Evolutionary conservation across 129 eudicot species (phyloP), one percentile per base, ranked within the genome.

Genomic region (carrot (Daucus carota)): DNA sequence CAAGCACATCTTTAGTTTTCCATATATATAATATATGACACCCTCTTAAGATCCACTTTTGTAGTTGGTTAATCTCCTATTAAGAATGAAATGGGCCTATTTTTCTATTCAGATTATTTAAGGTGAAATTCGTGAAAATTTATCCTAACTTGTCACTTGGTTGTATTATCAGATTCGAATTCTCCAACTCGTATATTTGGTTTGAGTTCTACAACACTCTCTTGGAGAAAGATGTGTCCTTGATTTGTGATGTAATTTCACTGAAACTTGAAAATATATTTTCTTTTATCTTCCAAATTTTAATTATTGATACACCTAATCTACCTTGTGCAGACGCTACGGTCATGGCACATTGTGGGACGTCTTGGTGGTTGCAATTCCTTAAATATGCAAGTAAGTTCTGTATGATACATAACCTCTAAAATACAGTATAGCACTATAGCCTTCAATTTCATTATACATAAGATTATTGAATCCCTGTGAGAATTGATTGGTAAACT

Each of bases 311-410:
- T 26, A 60, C 24, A 43, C 40, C 48, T 76, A 70, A 71, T 73
- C 18, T 54, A 46, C 22, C 73, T 78, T 78, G 24, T 72, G 80
- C 89, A 94, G 99, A 75, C 96, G 40, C 78, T 95, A 85, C 92
- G 99, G 46, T 83, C 99, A 28, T 95, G 99, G 99, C 94, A 95
- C 83, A 91, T 95, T 63, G 83, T 95, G 76, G 98, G 97, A 83
- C 89, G 98, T 74, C 97, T 94, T 73, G 99, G 99, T 17, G 99
- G 99, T 22, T 95, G 97, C 84, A 95, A 91, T 79, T 88, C 99
- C 38, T 81, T 95, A 89, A 95, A 91, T 79, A 95, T 95, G 97
- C 99, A 95, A 81, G 97, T 93, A 87, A 82, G 72, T 63, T 63
- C 9, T 12, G 2, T 14, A 12, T n/a, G 29, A n/a, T 54, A 5